Base-by-base conservation (phyloP, 306 rosid genomes). In the Gynostemma pentaphyllum region DNA sequence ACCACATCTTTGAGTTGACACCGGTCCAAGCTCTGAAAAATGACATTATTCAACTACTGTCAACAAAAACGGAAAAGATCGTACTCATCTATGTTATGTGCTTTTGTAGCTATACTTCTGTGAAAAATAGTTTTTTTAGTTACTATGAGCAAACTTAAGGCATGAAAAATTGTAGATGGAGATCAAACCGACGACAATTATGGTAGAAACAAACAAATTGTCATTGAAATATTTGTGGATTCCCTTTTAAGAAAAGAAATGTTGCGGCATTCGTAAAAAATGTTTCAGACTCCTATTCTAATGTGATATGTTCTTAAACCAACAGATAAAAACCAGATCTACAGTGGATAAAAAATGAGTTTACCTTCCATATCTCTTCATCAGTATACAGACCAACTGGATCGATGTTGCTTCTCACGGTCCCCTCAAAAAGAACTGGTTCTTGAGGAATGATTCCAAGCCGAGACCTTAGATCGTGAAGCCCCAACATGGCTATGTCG, bases 361-460 rank as follows among this genome's bases (percentile, higher is more conserved):
- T 4, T 15, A 79, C 87, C 80, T 76, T 75, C 85, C 80, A 81
- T 69, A 79, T 84, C 62, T 81, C 79, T 74, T 72, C 79, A 70
- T 81, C 85, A 4, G 76, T 42, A 65, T 79, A 63, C 74, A 65
- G 76, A 53, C 78, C 82, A 12, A 79, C 21, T 0, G 88, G 88
- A 21, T 79, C 88, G 29, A 82, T 28, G 26, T 82, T 82, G 67
- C 68, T 82, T 72, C 84, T 72, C 10, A 79, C 51, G 0, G 80
- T 81, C 24, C 85, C 90, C 76, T 77, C 81, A 40, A 72, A 81
- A 82, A 79, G 78, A 56, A 83, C 78, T 34, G 87, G 87, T 49
- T 79, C 85, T 45, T 81, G 85, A 61, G 90, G 87, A 63, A 85
- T 81, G 23, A 85, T 85, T 57, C 85, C 79, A 0, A 84, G 70